Base-by-base conservation (phyloP, 768 basidiomycete species). In the Macrolepiota dolichaula region DNA sequence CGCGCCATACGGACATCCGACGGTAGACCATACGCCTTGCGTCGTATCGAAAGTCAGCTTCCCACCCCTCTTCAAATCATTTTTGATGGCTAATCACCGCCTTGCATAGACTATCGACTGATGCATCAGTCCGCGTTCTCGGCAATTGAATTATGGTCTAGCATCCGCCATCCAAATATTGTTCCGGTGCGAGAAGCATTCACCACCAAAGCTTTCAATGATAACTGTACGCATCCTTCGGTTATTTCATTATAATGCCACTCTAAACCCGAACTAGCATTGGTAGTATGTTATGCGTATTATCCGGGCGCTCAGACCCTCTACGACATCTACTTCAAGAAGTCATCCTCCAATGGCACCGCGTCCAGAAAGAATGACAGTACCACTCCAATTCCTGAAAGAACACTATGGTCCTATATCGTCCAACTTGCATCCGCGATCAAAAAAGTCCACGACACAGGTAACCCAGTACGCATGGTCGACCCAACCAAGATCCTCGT, bases 231-330 rank as follows among this genome's bases (percentile, higher is more conserved):
- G 89, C 78, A 32, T 13, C 49, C 36, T 6, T n/a, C 51, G n/a
- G n/a, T 5, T 1, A n/a, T n/a, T 32, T 32, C 7, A 32, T 17
- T n/a, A 17, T 5, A 42, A 17, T n/a, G 2, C 42, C 42, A 22
- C 42, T 44, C 42, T 44, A 44, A 44, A 15, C 44, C 27, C 25
- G 61, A 55, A 22, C 22, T 49, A 96, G 96, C 97, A 9, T 83
- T 99, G 29, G 86, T 98, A 36, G 88, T 98, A 17, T 92, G 89
- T 0, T 97, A 95, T 69, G 87, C 93, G 40, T 98, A 92, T 71
- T 86, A 95, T 68, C 86, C 97, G 0, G 85, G 88, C 65, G 83
- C 94, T 1, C 81, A 86, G 63, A 97, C 94, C 0, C 81, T 99
- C 0, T 87, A 77, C 64, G 92, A 96, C 42, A 79, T 83, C 35